A percentile compares a stretch with the other conserved stretches of the same genome.
Conservation (phyloP, 1,284 basidiomycete species). For the Trichosporon asahii region DNA sequence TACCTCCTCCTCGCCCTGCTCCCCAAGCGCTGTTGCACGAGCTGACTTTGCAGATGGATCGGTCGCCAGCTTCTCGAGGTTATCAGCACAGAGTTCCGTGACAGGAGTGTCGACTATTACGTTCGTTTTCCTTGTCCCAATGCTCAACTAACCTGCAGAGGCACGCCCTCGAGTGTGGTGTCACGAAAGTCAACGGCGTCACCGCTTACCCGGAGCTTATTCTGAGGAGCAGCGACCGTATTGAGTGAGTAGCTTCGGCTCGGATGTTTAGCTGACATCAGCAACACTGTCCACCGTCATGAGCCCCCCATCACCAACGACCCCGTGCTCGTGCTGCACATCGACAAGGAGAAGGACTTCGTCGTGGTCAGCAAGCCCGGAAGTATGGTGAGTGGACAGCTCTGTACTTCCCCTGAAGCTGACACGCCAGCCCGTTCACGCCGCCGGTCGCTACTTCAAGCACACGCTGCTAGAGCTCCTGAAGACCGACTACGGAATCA, state of each 20-base stretch:
- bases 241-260: constrained; percentile 63
- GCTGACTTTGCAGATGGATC: constrained; percentile 31
- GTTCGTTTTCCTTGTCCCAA: constrained; percentile 57
- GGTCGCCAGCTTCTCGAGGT: constrained; percentile 62
- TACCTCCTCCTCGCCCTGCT: background rate
- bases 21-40: background rate
- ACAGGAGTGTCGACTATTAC: constrained; percentile 87
- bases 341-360: constrained; percentile 74
- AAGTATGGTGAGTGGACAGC: constrained; percentile 66
- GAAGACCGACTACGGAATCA: constrained; percentile 77
- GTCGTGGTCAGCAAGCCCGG: constrained; percentile 94
- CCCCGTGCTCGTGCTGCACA: constrained; percentile 73
- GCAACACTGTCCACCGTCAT: constrained; percentile 90
- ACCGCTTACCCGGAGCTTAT: constrained; percentile 74
- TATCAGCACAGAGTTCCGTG: constrained; percentile 83
- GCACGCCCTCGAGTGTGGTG: constrained; percentile 88
- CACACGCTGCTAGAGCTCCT: constrained; percentile 87
- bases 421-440: constrained; percentile 70
- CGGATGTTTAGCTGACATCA: constrained; percentile 43
- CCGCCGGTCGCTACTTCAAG: constrained; percentile 79
- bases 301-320: constrained; percentile 91
- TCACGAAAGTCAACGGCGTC: constrained; percentile 87
- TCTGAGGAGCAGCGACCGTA: constrained; percentile 80
- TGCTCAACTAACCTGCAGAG: constrained; percentile 55
- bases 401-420: background rate